These are phyloP conservation scores for Microascus cirrosus DNA, from an alignment of 2,329 filamentous ascomycete species.

Conservation along the genomic window DNA sequence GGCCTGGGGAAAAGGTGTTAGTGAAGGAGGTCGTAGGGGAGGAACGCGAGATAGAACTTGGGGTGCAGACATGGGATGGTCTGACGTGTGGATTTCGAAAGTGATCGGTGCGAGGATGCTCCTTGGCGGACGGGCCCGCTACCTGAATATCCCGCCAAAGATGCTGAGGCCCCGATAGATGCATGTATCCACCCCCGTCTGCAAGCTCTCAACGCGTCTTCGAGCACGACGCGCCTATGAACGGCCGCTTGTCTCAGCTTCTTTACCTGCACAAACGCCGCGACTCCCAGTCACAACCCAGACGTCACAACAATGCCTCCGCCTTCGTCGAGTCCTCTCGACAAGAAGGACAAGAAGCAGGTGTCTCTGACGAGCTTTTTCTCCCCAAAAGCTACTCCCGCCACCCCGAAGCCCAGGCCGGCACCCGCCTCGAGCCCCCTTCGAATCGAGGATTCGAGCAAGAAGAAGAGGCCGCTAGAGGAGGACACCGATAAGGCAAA, in stretches of 20 bases:
- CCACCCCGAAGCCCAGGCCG: conserved; percentile 7
- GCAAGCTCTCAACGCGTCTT: conserved; percentile 6
- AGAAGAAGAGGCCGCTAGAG: conserved; percentile 40
- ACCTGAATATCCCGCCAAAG: neutral
- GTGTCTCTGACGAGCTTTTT: conserved; percentile 83
- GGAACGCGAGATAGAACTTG: neutral
- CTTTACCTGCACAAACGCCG: neutral
- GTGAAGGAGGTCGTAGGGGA: neutral
- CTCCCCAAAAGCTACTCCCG: conserved; percentile 35
- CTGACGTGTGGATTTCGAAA: conserved; percentile 4
- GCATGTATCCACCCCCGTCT: neutral
- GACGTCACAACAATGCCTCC: neutral
- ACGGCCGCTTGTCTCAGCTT: neutral
- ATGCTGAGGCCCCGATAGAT: neutral
- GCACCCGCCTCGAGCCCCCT: conserved; percentile 5
- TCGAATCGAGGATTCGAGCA: conserved; percentile 8
- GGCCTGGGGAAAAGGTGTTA: neutral
- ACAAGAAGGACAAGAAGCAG: conserved; percentile 49
- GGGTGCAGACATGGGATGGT: neutral
- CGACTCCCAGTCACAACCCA: neutral
- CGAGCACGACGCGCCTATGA: neutral
- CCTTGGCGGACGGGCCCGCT: neutral
- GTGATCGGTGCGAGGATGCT: conserved; percentile 3
- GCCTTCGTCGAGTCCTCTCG: neutral
- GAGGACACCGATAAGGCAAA: conserved; percentile 34